Evolutionary conservation across 345 rosid species (phyloP).

Genomic region (Acer campestre): DNA sequence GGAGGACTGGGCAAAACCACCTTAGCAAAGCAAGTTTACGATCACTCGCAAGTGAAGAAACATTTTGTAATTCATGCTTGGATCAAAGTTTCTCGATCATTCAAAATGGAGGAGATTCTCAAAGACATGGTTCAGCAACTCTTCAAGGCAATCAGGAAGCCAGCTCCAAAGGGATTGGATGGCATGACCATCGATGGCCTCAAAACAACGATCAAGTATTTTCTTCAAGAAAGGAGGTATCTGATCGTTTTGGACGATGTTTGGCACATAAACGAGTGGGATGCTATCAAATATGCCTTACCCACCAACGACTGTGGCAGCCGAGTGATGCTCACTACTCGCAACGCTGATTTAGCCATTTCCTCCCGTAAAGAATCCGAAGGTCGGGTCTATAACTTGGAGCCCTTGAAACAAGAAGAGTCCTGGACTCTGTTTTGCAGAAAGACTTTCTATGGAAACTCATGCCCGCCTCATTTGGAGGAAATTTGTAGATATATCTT

Average conservation of each 20-base stretch:
- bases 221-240: slow-evolving; percentile 34
- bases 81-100: slow-evolving; percentile 35
- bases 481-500: slow-evolving; percentile 29
- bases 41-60: slow-evolving; percentile 23
- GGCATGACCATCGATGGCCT: slow-evolving; percentile 27
- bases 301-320: slow-evolving; percentile 32
- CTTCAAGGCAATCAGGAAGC: slow-evolving; percentile 20
- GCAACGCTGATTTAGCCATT: slow-evolving; percentile 28
- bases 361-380: slow-evolving; percentile 28
- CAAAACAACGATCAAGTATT: slow-evolving; percentile 22
- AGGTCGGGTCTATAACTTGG: slow-evolving; percentile 29
- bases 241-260: slow-evolving; percentile 38
- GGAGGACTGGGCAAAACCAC: slow-evolving; percentile 53
- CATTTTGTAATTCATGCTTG: slow-evolving; percentile 32
- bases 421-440: slow-evolving; percentile 39
- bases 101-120: slow-evolving; percentile 26
- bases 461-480: slow-evolving; percentile 37
- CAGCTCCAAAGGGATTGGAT: slow-evolving; percentile 31
- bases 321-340: slow-evolving; percentile 40
- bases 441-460: slow-evolving; percentile 33
- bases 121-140: slow-evolving; percentile 31
- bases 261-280: slow-evolving; percentile 39
- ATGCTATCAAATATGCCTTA: slow-evolving; percentile 33
- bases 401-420: slow-evolving; percentile 30
- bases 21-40: slow-evolving; percentile 41